Evolutionary conservation across 345 rosid species (phyloP).

Genomic region (Euclidium syriacum): DNA sequence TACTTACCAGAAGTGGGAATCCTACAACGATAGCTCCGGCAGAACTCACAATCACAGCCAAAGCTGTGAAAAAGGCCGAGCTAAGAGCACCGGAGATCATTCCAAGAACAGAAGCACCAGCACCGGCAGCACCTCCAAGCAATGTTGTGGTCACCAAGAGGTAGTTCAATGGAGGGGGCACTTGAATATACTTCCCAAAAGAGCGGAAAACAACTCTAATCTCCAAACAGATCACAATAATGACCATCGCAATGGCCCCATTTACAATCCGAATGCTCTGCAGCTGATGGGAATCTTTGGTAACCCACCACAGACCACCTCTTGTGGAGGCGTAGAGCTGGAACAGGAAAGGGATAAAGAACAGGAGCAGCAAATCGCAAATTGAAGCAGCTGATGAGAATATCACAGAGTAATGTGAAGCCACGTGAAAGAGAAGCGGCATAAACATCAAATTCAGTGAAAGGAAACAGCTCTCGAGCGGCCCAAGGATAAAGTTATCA

Average conservation of each 20-base stretch:
- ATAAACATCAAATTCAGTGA: constrained; percentile 75
- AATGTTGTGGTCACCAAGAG: constrained; percentile 75
- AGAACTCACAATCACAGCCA: constrained; percentile 84
- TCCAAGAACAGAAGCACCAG: constrained; percentile 81
- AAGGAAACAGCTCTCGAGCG: constrained; percentile 76
- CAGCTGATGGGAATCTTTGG: constrained; percentile 60
- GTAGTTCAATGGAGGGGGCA: constrained; percentile 85
- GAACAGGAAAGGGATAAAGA: constrained; percentile 85
- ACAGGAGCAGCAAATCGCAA: constrained; percentile 71
- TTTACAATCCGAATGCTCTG: constrained; percentile 79
- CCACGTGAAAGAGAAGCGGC: constrained; percentile 77
- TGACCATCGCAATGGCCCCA: constrained; percentile 85
- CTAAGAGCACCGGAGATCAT: constrained; percentile 81
- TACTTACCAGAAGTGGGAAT: constrained; percentile 76
- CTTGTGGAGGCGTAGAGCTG: constrained; percentile 87
- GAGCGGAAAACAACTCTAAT: constrained; percentile 91
- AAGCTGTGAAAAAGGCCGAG: constrained; percentile 61
- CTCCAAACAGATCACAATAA: constrained; percentile 86
- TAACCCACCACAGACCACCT: constrained; percentile 97
- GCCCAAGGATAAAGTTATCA: constrained; percentile 69
- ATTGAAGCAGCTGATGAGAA: constrained; percentile 69
- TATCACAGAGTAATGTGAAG: constrained; percentile 75
- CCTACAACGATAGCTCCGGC: constrained; percentile 95
- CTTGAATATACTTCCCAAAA: constrained; percentile 92
- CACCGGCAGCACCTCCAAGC: constrained; percentile 96